Percentiles rank a stretch among this genome's conserved stretches.
Evolutionary conservation across 2,329 filamentous ascomycete species (phyloP).

Genomic region (Pseudogymnoascus sp.): DNA sequence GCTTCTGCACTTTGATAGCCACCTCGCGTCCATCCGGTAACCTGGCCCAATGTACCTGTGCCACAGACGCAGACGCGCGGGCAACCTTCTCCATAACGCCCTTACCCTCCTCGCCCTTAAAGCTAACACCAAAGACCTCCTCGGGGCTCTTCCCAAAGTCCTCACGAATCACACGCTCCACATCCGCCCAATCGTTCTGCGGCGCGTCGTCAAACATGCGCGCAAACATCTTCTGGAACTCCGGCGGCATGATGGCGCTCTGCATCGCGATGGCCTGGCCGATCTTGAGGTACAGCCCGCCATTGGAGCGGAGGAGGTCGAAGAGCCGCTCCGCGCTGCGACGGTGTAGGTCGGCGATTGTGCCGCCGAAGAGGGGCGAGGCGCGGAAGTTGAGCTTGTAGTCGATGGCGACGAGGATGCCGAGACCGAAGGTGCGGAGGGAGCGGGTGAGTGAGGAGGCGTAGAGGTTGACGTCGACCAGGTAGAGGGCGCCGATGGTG

Average conservation of each 20-base stretch:
- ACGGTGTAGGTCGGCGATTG: conserved; percentile 68
- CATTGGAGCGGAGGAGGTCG: conserved; percentile 73
- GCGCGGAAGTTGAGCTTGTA: conserved; percentile 95
- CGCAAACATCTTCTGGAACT: conserved; percentile 93
- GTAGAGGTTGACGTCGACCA: conserved; percentile 66
- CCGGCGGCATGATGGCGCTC: conserved; percentile 81
- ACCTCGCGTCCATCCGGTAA: conserved; percentile 82
- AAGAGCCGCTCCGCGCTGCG: conserved; percentile 80
- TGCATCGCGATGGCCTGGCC: conserved; percentile 99
- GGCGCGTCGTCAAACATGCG: conserved; percentile 98
- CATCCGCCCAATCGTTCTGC: conserved; percentile 79
- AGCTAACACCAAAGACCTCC: conserved; percentile 88
- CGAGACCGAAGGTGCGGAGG: conserved; percentile 70
- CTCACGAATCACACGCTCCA: conserved; percentile 75
- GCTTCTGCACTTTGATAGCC: conserved; percentile 93
- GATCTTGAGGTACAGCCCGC: conserved; percentile 93
- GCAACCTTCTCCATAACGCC: conserved; percentile 64
- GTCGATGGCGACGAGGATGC: conserved; percentile 74
- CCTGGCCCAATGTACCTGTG: conserved; percentile 92
- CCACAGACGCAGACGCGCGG: conserved; percentile 72
- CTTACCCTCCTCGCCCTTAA: conserved; percentile 54
- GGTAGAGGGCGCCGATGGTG: conserved; percentile 54
- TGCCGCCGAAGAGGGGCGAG: conserved; percentile 64
- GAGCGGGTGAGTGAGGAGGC: conserved; percentile 73
- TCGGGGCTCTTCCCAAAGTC: conserved; percentile 81